Conservation (phyloP, 371 early-diverging fungal genomes). For the Zychaea mexicana region DNA sequence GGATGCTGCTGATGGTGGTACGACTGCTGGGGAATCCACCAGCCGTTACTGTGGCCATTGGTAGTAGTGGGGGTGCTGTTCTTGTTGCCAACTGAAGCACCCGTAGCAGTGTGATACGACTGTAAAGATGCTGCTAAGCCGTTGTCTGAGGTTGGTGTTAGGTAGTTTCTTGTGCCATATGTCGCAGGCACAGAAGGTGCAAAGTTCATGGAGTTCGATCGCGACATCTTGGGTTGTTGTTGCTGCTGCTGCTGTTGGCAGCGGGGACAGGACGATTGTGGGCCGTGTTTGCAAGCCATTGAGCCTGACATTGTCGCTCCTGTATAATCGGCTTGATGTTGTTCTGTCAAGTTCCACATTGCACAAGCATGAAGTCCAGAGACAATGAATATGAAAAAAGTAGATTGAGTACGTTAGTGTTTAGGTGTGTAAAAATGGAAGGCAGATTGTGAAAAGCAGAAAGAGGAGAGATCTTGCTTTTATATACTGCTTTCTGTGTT, state of each 20-base stretch:
- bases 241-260: background rate
- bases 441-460: background rate
- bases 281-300: background rate
- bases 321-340: background rate
- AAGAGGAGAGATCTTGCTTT: background rate
- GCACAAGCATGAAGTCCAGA: background rate
- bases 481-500: too few species aligned
- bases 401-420: too few species aligned
- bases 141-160: background rate
- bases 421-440: background rate
- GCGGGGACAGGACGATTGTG: background rate
- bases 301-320: background rate
- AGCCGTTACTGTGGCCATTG: background rate
- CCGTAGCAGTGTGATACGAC: constrained; percentile 3
- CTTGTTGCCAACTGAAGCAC: background rate
- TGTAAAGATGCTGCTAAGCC: background rate
- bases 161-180: background rate
- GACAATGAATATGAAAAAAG: background rate
- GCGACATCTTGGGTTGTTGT: background rate
- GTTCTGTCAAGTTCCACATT: background rate
- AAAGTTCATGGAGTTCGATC: background rate
- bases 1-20: background rate
- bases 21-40: constrained; percentile 6
- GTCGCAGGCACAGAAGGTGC: constrained; percentile 1
- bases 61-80: background rate